Percentiles rank a stretch among this genome's conserved stretches.
These are phyloP conservation scores for Bacterosira constricta DNA, from an alignment of 108 stramenopile genomes.

Conservation along the genomic window DNA sequence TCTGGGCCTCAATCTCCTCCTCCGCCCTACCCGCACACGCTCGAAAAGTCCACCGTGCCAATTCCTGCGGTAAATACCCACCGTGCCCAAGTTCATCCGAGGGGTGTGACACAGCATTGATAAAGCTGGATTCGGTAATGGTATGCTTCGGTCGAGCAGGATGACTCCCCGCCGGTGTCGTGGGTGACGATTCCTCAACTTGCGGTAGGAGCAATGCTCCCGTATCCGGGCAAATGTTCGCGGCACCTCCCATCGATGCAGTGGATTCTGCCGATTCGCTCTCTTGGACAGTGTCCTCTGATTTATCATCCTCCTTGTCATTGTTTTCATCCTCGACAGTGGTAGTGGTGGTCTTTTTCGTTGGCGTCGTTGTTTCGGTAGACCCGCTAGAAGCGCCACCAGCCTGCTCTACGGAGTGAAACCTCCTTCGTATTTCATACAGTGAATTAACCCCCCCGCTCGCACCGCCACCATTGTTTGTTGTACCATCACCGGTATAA, in stretches of 20 bases:
- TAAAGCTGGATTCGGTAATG: conserved; percentile 64
- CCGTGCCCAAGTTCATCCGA: conserved; percentile 80
- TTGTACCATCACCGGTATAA: conserved; percentile 1
- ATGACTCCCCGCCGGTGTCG: background rate
- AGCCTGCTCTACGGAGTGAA: conserved; percentile 66
- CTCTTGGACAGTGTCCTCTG: background rate
- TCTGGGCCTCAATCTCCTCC: conserved; percentile 14
- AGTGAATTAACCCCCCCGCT: conserved; percentile 37
- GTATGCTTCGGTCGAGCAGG: conserved; percentile 71
- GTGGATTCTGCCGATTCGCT: background rate
- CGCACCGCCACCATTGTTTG: background rate
- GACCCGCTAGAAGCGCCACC: too few relatives aligned
- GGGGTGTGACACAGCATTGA: conserved; percentile 47
- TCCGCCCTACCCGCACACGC: conserved; percentile 43
- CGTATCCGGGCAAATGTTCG: conserved; percentile 34
- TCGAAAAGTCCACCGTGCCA: conserved; percentile 69
- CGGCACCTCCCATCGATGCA: conserved; percentile 21
- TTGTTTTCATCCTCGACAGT: conserved; percentile 41
- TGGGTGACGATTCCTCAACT: conserved; percentile 10
- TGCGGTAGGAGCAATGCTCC: conserved; percentile 23
- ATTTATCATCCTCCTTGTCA: conserved; percentile 21
- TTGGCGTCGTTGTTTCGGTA: too few relatives aligned
- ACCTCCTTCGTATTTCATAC: conserved; percentile 83
- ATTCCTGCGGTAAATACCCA: conserved; percentile 67
- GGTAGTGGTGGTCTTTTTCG: conserved; percentile 36